Evolutionary conservation across 805 yeast species (phyloP), one percentile per base, ranked within the genome.

Genomic region (Yarrowia deformans): DNA sequence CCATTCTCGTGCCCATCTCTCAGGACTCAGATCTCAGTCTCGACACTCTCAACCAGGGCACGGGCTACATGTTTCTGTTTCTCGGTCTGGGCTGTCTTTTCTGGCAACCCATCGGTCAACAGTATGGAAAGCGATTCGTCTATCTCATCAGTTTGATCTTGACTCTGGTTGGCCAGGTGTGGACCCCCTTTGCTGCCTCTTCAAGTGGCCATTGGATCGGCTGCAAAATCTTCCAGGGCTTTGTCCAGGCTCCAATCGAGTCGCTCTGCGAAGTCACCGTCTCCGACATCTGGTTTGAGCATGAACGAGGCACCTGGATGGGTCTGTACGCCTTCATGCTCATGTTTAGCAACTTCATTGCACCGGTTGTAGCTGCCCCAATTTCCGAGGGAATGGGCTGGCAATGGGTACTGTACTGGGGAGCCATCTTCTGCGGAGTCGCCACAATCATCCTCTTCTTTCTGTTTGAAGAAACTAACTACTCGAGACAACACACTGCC

Each of bases 201-300:
- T 76, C 78, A 56, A 79, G 79, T 4, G 67, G 39, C 49, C 79
- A 78, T 58, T 80, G 82, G 81, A 77, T 79, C 49, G 83, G 80
- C 8, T 75, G 79, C 43, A 78, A 81, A 69, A 76, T 81, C 54
- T 70, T 83, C 39, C 80, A 80, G 49, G 83, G 83, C 74, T 75
- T 89, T 61, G 87, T 89, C 75, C 90, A 87, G 19, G 94, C 94
- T n/a, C 87, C 90, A n/a, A 84, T 89, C 49, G 97, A 90, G 76
- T 87, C 91, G 4, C 87, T 92, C 76, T 71, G 93, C 83, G 80
- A 84, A 85, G 73, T 88, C 86, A 56, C 82, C 83, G 72, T 84
- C 23, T 81, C 92, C 2, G 97, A 91, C 76, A 84, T 90, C 75
- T 91, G 85, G 75, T 91, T 83, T 78, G 89, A 87, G 72, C 97